Conservation (phyloP, 306 rosid species). For the Biancaea sappan region DNA sequence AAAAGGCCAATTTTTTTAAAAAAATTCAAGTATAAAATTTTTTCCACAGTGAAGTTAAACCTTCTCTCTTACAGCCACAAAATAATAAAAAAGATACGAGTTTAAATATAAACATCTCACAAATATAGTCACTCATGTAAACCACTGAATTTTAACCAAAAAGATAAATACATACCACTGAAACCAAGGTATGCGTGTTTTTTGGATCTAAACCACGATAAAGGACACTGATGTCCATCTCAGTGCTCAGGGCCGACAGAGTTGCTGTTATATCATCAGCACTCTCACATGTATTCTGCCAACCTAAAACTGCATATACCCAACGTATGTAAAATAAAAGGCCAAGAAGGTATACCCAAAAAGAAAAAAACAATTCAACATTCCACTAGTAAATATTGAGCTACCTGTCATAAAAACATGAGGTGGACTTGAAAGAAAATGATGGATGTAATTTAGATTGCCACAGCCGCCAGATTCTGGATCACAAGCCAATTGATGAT, state of each 20-base stretch:
- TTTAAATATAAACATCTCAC: slow-evolving; percentile 18
- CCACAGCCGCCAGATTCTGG: slow-evolving; percentile 87
- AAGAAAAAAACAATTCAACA: neutral
- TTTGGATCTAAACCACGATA: slow-evolving; percentile 86
- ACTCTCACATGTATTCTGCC: slow-evolving; percentile 94
- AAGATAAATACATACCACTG: slow-evolving; percentile 79
- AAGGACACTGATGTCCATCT: slow-evolving; percentile 75
- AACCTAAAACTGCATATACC: slow-evolving; percentile 78
- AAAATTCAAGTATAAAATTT: slow-evolving; percentile 4
- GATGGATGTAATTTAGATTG: slow-evolving; percentile 87
- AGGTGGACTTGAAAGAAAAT: slow-evolving; percentile 81
- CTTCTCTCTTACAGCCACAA: neutral
- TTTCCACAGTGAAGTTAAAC: slow-evolving; percentile 1
- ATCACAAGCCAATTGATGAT: slow-evolving; percentile 92
- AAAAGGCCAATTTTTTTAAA: neutral
- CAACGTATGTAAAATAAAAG: slow-evolving; percentile 31
- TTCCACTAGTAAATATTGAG: slow-evolving; percentile 28
- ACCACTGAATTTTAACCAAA: neutral
- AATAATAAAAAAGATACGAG: neutral
- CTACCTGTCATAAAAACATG: slow-evolving; percentile 90
- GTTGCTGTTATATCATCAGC: slow-evolving; percentile 77
- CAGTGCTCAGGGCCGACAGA: slow-evolving; percentile 73
- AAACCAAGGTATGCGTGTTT: slow-evolving; percentile 75
- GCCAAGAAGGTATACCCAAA: neutral
- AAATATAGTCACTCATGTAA: neutral